These are phyloP conservation scores for Moniliella sp. DNA, from an alignment of 1,284 basidiomycete species.

Conservation along the genomic window DNA sequence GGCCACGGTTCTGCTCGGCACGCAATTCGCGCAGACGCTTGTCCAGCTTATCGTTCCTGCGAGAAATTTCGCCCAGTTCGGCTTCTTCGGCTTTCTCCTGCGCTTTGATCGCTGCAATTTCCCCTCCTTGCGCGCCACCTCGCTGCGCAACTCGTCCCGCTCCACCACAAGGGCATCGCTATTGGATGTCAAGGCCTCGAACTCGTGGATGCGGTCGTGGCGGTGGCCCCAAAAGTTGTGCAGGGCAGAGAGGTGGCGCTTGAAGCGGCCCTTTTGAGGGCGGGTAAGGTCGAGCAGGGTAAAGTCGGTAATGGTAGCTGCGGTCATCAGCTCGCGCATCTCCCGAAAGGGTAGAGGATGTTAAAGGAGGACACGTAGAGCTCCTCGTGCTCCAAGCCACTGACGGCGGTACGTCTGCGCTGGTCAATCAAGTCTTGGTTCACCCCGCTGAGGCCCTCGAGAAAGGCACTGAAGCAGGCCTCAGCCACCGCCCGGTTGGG, in stretches of 20 bases:
- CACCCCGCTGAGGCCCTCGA: slow-evolving; percentile 17
- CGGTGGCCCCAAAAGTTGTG: slow-evolving; percentile 19
- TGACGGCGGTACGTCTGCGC: slow-evolving; percentile 8
- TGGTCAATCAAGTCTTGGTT: slow-evolving; percentile 18
- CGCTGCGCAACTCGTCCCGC: slow-evolving; percentile 40
- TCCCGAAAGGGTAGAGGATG: not conserved
- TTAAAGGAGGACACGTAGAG: slow-evolving; percentile 1
- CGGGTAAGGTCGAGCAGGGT: slow-evolving; percentile 24
- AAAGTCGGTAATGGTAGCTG: slow-evolving; percentile 23
- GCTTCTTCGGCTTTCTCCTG: slow-evolving; percentile 1
- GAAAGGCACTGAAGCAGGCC: slow-evolving; percentile 18
- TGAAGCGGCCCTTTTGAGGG: slow-evolving; percentile 24
- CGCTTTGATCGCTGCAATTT: slow-evolving; percentile 39
- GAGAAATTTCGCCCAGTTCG: not conserved
- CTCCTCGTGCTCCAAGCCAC: slow-evolving; percentile 11
- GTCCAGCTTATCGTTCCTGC: not conserved
- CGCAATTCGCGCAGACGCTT: slow-evolving; percentile 6
- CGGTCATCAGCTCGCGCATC: slow-evolving; percentile 20
- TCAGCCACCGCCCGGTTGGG: slow-evolving; percentile 15
- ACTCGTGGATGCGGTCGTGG: slow-evolving; percentile 13
- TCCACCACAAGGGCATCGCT: slow-evolving; percentile 45
- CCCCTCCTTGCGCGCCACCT: slow-evolving; percentile 41
- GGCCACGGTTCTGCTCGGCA: slow-evolving; percentile 38
- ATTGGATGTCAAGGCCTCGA: slow-evolving; percentile 16
- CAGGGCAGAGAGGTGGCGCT: slow-evolving; percentile 25